Conservation (phyloP, 495 filamentous ascomycete genomes). For the Aspergillus sclerotiicarbonarius region DNA sequence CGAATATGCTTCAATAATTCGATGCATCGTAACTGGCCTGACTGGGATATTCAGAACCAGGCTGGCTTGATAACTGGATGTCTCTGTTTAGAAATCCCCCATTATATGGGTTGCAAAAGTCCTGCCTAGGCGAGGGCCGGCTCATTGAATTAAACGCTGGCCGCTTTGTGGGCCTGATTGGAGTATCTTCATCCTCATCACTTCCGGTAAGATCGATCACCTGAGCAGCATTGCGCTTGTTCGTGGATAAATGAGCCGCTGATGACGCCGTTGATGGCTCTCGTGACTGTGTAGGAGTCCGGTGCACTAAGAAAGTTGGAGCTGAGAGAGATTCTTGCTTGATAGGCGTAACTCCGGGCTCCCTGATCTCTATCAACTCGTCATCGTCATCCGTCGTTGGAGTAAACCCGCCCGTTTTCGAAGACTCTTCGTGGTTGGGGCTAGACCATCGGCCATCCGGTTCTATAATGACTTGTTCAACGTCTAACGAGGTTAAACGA, state of each 20-base stretch:
- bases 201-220: slow-evolving; percentile 80
- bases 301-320: slow-evolving; percentile 36
- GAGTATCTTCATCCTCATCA: slow-evolving; percentile 68
- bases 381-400: slow-evolving; percentile 58
- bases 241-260: slow-evolving; percentile 43
- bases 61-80: slow-evolving; percentile 22
- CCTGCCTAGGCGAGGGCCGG: slow-evolving; percentile 22
- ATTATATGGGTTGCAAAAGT: slow-evolving; percentile 22
- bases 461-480: slow-evolving; percentile 87
- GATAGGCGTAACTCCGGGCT: slow-evolving; percentile 43
- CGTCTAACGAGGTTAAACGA: slow-evolving; percentile 58
- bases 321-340: slow-evolving; percentile 45
- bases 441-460: slow-evolving; percentile 78
- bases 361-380: slow-evolving; percentile 66
- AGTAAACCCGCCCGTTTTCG: slow-evolving; percentile 35
- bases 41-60: slow-evolving; percentile 11
- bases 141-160: slow-evolving; percentile 24
- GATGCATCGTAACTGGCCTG: slow-evolving; percentile 14
- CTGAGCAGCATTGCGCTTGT: slow-evolving; percentile 60
- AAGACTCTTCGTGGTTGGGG: slow-evolving; percentile 35
- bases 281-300: slow-evolving; percentile 54
- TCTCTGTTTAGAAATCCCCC: slow-evolving; percentile 23
- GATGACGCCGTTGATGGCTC: slow-evolving; percentile 51
- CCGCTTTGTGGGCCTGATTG: slow-evolving; percentile 55
- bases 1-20: slow-evolving; percentile 16